Evolutionary conservation across 129 eudicot genomes (phyloP).

Genomic region (Centella asiatica): DNA sequence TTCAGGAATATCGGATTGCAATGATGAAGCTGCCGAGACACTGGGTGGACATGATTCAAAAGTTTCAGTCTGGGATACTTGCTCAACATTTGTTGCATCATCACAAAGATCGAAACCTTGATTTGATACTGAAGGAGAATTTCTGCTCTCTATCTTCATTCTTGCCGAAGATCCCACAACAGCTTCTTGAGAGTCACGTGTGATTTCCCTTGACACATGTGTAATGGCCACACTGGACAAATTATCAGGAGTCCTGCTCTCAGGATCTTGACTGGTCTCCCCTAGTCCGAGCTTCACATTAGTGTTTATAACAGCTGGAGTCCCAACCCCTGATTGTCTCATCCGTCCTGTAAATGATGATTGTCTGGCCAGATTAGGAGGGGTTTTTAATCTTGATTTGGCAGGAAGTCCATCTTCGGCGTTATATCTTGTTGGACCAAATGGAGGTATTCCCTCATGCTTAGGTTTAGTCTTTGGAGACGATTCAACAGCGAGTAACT

Average conservation of each 20-base stretch:
- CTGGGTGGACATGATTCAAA: conserved; percentile 24
- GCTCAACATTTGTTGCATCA: conserved; percentile 41
- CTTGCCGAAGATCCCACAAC: conserved; percentile 24
- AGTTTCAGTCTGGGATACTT: conserved; percentile 27
- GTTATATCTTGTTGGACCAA: conserved; percentile 28
- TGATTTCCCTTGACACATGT: conserved; percentile 32
- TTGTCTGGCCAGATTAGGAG: conserved; percentile 55
- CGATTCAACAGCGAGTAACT: conserved; percentile 52
- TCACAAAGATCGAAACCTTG: conserved; percentile 54
- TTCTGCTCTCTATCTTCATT: conserved; percentile 44
- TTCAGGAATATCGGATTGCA: conserved; percentile 33
- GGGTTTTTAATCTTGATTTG: conserved; percentile 59
- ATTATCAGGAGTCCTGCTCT: conserved; percentile 8
- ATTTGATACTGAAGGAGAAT: conserved; percentile 52
- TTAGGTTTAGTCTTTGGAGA: conserved; percentile 66
- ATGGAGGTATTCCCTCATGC: conserved; percentile 51
- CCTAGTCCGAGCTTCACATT: conserved; percentile 24
- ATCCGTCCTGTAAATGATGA: conserved; percentile 60
- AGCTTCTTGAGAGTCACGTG: conserved; percentile 30
- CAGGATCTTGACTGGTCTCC: conserved; percentile 26
- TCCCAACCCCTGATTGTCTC: conserved; percentile 39
- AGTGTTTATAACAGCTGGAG: conserved; percentile 23
- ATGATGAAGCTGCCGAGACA: conserved; percentile 30
- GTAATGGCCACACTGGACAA: conserved; percentile 19
- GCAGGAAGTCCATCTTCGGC: conserved; percentile 45